Percentiles rank a stretch among this genome's conserved stretches.
phyloP scores from a whole-genome alignment of 371 early-diverging fungal species.

The Gilbertella persicaria region DNA sequence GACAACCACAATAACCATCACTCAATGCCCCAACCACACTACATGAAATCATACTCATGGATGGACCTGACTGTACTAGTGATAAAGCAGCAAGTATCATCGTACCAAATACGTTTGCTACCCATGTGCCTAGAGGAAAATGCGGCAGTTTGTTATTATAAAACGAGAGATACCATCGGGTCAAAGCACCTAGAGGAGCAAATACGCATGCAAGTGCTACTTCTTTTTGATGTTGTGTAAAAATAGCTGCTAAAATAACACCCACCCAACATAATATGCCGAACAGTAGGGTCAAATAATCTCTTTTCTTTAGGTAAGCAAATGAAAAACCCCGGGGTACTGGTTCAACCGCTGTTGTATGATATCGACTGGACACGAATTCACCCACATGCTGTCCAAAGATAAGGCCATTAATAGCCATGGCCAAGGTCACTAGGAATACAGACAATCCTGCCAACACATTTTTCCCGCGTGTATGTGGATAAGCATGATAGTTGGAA shows the following conservation, averaged over 20 bases:
- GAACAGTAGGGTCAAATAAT: slow-evolving; percentile 21
- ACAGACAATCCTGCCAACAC: slow-evolving; percentile 45
- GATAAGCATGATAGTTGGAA: slow-evolving; percentile 38
- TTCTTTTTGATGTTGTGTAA: slow-evolving; percentile 32
- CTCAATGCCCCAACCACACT: slow-evolving; percentile 54
- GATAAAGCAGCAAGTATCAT: slow-evolving; percentile 53
- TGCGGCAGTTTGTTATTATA: slow-evolving; percentile 39
- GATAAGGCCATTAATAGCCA: slow-evolving; percentile 44
- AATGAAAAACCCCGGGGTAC: slow-evolving; percentile 26
- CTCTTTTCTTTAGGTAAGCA: slow-evolving; percentile 7
- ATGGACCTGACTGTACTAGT: slow-evolving; percentile 38
- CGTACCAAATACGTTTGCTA: slow-evolving; percentile 67
- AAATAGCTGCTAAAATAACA: slow-evolving; percentile 39
- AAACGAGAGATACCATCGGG: slow-evolving; percentile 68
- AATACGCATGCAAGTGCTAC: slow-evolving; percentile 53
- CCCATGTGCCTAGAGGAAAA: slow-evolving; percentile 70
- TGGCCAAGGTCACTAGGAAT: slow-evolving; percentile 48
- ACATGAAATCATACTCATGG: slow-evolving; percentile 39
- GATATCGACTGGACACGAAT: background rate
- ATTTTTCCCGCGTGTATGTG: slow-evolving; percentile 41
- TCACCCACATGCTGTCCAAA: slow-evolving; percentile 52
- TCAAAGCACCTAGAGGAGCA: slow-evolving; percentile 63
- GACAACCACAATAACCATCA: slow-evolving; percentile 74
- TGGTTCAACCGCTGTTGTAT: too few relatives aligned
- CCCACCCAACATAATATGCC: slow-evolving; percentile 43